These are phyloP conservation scores for Puccinia polysora DNA, from an alignment of 1,284 basidiomycete genomes.

Conservation along the genomic window DNA sequence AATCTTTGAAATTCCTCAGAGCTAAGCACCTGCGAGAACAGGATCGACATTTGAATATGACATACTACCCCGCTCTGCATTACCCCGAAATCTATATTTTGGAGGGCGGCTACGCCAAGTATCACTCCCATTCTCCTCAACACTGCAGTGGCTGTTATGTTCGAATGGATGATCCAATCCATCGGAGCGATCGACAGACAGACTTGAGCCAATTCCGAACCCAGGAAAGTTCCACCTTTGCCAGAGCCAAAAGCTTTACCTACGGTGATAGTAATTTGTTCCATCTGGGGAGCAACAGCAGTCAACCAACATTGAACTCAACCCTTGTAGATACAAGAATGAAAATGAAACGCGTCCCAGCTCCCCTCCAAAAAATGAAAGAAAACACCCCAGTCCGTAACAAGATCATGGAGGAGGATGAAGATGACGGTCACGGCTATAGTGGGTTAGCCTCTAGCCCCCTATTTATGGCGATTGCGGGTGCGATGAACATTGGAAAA, in stretches of 20 bases:
- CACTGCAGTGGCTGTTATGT: slow-evolving; percentile 60
- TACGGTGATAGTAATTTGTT: slow-evolving; percentile 70
- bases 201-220: slow-evolving; percentile 83
- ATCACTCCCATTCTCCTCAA: slow-evolving; percentile 16
- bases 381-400: too few species aligned
- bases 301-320: too few species aligned
- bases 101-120: slow-evolving; percentile 88
- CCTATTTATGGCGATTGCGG: too few species aligned
- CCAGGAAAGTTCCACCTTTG: slow-evolving; percentile 61
- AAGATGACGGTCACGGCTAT: too few species aligned
- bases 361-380: too few species aligned
- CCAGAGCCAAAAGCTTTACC: slow-evolving; percentile 78
- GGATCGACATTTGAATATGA: slow-evolving; percentile 80
- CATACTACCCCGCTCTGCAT: slow-evolving; percentile 83
- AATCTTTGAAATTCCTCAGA: slow-evolving; percentile 55
- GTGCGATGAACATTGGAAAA: too few species aligned
- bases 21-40: slow-evolving; percentile 85
- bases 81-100: slow-evolving; percentile 97
- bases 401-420: too few species aligned
- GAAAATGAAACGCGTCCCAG: too few species aligned
- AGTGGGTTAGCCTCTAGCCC: too few species aligned
- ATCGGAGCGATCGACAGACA: slow-evolving; percentile 70
- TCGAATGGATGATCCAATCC: slow-evolving; percentile 86
- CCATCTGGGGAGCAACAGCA: too few species aligned
- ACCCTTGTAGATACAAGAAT: too few species aligned